Evolutionary conservation across 495 filamentous ascomycete species (phyloP), one percentile per base, ranked within the genome.

Genomic region (Neurospora sp.): DNA sequence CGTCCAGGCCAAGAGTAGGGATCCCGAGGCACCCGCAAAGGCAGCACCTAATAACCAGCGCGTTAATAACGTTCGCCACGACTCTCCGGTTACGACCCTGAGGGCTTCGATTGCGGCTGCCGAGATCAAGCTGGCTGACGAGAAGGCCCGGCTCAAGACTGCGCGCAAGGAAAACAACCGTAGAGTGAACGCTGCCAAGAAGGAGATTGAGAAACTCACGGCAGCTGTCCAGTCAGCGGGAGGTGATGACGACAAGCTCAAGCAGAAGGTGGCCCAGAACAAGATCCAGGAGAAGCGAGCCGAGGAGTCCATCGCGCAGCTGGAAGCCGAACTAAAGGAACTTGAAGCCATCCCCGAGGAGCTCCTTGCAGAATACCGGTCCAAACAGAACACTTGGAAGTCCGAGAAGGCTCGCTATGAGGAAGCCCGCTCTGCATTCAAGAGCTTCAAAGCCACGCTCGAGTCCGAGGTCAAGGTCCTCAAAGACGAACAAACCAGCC

Each of bases 71-170:
- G 54, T 66, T 14, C 90, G 93, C 75, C 91, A 93, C 39, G 91
- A 93, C 69, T 96, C 94, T n/a, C 94, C 94, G 4, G 91, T 90
- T 12, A 95, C 94, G 7, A 98, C 94, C 0, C 86, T 98, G 41
- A 92, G 91, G 78, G 94, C 93, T 31, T 96, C 94, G 7, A 96
- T 98, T 72, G 87, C 89, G 69, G 89, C 92, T 18, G 91, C 92
- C 18, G 93, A 97, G 75, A 82, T 86, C 73, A 96, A 93, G 80
- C 82, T 96, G 44, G 88, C 88, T 70, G 93, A 97, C 59, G 90
- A 92, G 73, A 92, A 90, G 74, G 86, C 89, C 42, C 91, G 91
- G 23, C 86, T 92, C 77, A 94, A 92, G 79, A 88, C 90, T 42
- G 86, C 86, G 69, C 91, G 91, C 74, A 94, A 92, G 78, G 93